Base-by-base conservation (phyloP, 2,329 filamentous ascomycete species). In the Fusarium succisae region DNA sequence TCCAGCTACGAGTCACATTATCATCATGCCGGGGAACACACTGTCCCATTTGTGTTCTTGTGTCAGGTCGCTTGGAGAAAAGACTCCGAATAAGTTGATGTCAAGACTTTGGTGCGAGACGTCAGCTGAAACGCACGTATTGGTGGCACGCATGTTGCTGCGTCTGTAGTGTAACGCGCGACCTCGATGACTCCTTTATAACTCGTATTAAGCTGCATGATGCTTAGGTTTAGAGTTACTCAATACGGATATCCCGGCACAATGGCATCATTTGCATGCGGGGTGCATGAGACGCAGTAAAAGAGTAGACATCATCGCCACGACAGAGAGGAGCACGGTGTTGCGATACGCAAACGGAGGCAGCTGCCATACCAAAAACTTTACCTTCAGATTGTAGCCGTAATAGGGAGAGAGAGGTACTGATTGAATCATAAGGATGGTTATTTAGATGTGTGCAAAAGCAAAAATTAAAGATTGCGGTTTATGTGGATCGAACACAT, bases 401-500 rank as follows among this genome's bases (percentile, higher is more conserved):
- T 3, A 20, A 20, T 8, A 5, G 37, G 18, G 18, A 38, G n/a
- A 18, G 6, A 8, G 32, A 45, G 11, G 14, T 7, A 15, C 2
- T n/a, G 28, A 14, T 32, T 2, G 4, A n/a, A 50, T 12, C 7
- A 18, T 5, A 18, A 18, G 6, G 15, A 10, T 13, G 5, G 3
- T 35, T 17, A 5, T n/a, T 45, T 26, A 8, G 5, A 15, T 3
- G 6, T 2, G 11, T 17, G 10, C 12, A 30, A 35, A 30, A 47
- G 11, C 4, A 11, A 6, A 6, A 47, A 18, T 8, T 1, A 35
- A 17, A 26, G 5, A 35, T 0, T 70, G 67, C 67, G 67, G 67
- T 70, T 70, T 70, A 24, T 70, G 67, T 70, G 67, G 67, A 70
- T 70, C 67, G 67, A 70, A 70, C 67, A 70, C 67, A 70, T 28